A percentile compares a stretch with the other conserved stretches of the same genome.
phyloP scores from a whole-genome alignment of 306 rosid species.

The Cyclanthera cordifolia region DNA sequence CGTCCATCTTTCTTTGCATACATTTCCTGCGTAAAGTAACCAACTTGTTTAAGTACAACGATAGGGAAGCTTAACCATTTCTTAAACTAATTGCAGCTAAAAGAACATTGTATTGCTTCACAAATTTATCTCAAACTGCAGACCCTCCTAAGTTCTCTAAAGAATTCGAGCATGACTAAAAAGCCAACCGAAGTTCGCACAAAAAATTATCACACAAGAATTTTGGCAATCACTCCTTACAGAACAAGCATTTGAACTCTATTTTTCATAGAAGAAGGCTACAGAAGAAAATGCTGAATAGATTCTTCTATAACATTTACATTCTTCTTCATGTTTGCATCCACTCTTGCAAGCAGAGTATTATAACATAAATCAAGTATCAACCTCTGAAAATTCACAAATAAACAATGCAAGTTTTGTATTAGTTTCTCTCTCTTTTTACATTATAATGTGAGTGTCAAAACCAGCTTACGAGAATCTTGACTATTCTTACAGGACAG shows the following conservation, averaged over 20 bases:
- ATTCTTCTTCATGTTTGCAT: not conserved
- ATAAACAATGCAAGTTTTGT: not conserved
- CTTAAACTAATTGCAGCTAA: not conserved
- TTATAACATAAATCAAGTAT: not conserved
- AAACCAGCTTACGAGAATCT: no score
- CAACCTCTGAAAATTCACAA: not conserved
- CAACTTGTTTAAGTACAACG: conserved; percentile 16
- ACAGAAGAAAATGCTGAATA: not conserved
- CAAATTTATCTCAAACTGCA: not conserved
- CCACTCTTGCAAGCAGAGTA: not conserved
- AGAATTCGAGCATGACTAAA: not conserved
- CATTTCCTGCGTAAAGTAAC: conserved; percentile 38
- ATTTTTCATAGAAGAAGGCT: not conserved
- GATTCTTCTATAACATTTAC: not conserved
- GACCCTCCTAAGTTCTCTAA: not conserved
- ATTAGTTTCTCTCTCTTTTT: not conserved
- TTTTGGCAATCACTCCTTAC: not conserved
- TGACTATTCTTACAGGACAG: no score
- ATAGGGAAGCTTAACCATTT: conserved; percentile 1
- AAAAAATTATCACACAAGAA: not conserved
- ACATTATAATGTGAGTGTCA: no score
- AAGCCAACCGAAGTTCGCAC: not conserved
- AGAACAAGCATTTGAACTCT: no score
- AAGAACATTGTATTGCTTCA: not conserved
- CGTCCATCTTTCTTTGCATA: conserved; percentile 39